Evolutionary conservation across 495 filamentous ascomycete genomes (phyloP).

Genomic region (Annulohypoxylon nitens): DNA sequence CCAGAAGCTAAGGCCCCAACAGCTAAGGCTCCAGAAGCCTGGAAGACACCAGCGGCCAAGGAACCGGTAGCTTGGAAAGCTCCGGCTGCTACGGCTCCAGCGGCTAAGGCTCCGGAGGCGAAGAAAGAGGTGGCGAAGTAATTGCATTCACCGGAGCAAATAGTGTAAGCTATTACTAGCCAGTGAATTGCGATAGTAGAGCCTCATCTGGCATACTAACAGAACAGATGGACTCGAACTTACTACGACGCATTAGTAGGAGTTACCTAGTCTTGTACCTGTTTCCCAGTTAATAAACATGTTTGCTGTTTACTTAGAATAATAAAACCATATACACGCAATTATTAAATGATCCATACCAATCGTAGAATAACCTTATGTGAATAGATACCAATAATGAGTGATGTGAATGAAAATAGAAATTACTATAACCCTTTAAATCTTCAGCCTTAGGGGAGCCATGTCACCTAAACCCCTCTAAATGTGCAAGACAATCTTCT

Average conservation of each 20-base stretch:
- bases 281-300: constrained; percentile 4
- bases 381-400: not conserved
- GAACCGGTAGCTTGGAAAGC: no score
- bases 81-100: no score
- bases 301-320: not conserved
- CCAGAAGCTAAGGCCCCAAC: no score
- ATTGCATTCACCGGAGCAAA: no score
- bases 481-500: not conserved
- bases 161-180: not conserved
- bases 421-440: not conserved
- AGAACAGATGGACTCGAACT: no score
- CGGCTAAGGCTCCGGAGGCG: no score
- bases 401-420: not conserved
- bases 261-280: not conserved
- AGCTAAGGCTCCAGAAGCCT: no score
- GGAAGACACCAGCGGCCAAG: no score
- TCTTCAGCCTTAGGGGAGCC: no score
- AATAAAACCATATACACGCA: not conserved
- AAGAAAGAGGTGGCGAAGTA: no score
- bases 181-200: not conserved
- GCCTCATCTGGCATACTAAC: not conserved
- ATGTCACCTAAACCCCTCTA: no score
- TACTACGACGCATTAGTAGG: not conserved
- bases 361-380: not conserved
- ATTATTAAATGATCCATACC: not conserved